These are phyloP conservation scores for Candida montana DNA, from an alignment of 805 yeast species.

Conservation along the genomic window DNA sequence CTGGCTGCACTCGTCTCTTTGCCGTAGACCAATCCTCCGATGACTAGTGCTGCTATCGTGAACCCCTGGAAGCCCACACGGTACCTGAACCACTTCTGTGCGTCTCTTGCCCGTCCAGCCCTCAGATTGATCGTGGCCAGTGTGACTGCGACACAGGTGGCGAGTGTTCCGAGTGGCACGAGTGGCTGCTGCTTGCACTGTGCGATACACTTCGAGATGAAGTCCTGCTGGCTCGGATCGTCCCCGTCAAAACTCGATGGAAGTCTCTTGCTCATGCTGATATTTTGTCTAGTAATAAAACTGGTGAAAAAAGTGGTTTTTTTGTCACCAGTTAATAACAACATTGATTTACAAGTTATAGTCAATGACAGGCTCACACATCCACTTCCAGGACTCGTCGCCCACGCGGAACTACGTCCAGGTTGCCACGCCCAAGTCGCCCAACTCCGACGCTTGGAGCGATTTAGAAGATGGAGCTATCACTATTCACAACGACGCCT, in stretches of 20 bases:
- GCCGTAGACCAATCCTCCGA: slow-evolving; percentile 72
- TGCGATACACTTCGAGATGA: slow-evolving; percentile 50
- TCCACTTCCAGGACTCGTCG: slow-evolving; percentile 2
- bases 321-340: too few relatives aligned
- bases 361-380: slow-evolving; percentile 4
- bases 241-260: slow-evolving; percentile 34
- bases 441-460: slow-evolving; percentile 28
- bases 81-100: slow-evolving; percentile 85
- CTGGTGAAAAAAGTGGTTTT: too few relatives aligned
- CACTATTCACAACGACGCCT: slow-evolving; percentile 9
- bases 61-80: slow-evolving; percentile 84
- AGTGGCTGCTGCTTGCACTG: slow-evolving; percentile 82
- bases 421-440: slow-evolving; percentile 40
- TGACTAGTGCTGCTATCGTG: slow-evolving; percentile 75
- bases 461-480: slow-evolving; percentile 10
- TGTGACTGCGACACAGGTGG: slow-evolving; percentile 75
- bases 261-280: slow-evolving; percentile 8
- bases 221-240: slow-evolving; percentile 28
- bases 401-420: slow-evolving; percentile 16
- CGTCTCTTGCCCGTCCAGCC: slow-evolving; percentile 64
- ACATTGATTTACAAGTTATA: too few relatives aligned
- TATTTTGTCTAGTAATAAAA: too few relatives aligned
- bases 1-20: slow-evolving; percentile 38
- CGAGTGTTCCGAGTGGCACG: slow-evolving; percentile 77
- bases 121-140: slow-evolving; percentile 74